Base-by-base conservation (phyloP, 768 basidiomycete genomes). In the Lactifluus volemus region DNA sequence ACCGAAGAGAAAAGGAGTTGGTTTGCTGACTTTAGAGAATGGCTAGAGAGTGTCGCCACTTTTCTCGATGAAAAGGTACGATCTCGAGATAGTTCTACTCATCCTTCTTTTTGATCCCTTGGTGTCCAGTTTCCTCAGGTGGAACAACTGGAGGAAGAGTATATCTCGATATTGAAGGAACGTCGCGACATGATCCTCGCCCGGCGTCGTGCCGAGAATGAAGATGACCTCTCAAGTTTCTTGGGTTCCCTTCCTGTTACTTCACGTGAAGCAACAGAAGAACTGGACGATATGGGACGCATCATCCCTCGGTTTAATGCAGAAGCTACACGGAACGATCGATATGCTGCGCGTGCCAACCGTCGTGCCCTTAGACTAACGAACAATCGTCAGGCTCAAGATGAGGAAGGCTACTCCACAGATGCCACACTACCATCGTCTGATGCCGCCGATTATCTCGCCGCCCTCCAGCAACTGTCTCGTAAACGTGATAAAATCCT, bases 31-130 rank as follows among this genome's bases (percentile, higher is more conserved):
- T 89, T 94, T 74, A 79, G 76, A 55, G 88, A 90, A 41, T 91
- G 89, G 86, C 73, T 91, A 0, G 92, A 93, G 71, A 82, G 81
- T 61, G 81, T 93, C 7, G 92, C 88, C 4, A 80, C 81, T n/a
- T 93, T 94, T 71, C 75, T 94, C 19, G 92, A 94, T 67, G 88
- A 89, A 74, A 94, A 94, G 84, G 91, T 89, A 19, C 4, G 72
- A 61, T 50, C 50, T 17, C 2, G n/a, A 47, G 29, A n/a, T 19
- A 7, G 4, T 39, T 25, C 55, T 63, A 5, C 50, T 57, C 30
- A 25, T 19, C 42, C 14, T 25, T 21, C 53, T 19, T 49, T 62
- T 38, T 70, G 61, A 60, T 52, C 11, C 53, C 59, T 51, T 48
- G 34, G 49, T n/a, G 49, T 17, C 9, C 64, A 94, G 92, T 92